phyloP scores from a whole-genome alignment of 2,329 filamentous ascomycete species.

The Aspergillus sp. region DNA sequence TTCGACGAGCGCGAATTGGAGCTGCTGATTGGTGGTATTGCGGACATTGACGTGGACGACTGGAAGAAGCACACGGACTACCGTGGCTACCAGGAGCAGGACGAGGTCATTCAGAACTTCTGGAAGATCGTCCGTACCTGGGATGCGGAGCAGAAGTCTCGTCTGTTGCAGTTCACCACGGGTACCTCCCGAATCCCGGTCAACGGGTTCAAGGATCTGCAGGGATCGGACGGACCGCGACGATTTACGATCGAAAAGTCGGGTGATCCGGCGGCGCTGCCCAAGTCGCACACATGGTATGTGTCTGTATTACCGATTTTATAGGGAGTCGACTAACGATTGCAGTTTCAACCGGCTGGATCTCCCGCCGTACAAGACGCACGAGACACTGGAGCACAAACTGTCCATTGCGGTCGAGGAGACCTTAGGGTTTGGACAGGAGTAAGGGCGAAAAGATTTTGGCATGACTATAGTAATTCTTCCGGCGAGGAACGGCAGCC shows the following conservation, averaged over 20 bases:
- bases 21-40: conserved; percentile 94
- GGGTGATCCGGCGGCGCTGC: conserved; percentile 82
- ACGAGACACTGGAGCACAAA: conserved; percentile 83
- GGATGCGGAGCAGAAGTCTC: conserved; percentile 98
- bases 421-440: conserved; percentile 97
- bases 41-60: conserved; percentile 99
- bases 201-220: conserved; percentile 98
- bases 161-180: conserved; percentile 92
- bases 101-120: conserved; percentile 97
- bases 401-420: conserved; percentile 97
- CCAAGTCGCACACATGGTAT: conserved; percentile 97
- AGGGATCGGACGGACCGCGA: conserved; percentile 91
- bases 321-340: conserved; percentile 3
- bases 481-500: not conserved
- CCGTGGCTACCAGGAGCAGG: conserved; percentile 94
- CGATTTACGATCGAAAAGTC: conserved; percentile 98
- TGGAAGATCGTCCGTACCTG: conserved; percentile 93
- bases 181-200: conserved; percentile 97
- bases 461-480: conserved; percentile 2
- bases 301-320: conserved; percentile 47
- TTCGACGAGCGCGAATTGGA: conserved; percentile 98
- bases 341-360: conserved; percentile 93
- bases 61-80: conserved; percentile 99
- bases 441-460: conserved; percentile 54
- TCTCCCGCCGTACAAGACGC: conserved; percentile 84